Percentiles rank a stretch among this genome's conserved stretches.
Evolutionary conservation across 1,284 basidiomycete genomes (phyloP).

Genomic region (Veloporphyrellus conicus): DNA sequence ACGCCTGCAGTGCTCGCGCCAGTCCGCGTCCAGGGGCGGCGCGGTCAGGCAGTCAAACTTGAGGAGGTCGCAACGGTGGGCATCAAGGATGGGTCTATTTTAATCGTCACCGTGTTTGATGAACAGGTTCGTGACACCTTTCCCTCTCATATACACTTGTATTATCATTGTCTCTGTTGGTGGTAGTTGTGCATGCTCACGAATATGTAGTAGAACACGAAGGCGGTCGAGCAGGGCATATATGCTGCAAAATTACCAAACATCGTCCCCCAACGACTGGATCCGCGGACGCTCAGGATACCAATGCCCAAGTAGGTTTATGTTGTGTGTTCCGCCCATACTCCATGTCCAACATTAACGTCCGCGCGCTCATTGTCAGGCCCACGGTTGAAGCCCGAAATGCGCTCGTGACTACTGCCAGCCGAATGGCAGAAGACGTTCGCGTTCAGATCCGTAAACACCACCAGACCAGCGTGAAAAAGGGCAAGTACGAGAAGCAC

Average conservation of each 20-base stretch:
- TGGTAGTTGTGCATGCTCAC: conserved; percentile 2
- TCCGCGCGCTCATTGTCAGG: too few relatives aligned
- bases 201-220: conserved; percentile 55
- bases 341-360: background rate
- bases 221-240: conserved; percentile 66
- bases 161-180: background rate
- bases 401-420: conserved; percentile 50
- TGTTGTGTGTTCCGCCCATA: too few relatives aligned
- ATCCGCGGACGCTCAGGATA: conserved; percentile 66
- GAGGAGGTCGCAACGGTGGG: conserved; percentile 75
- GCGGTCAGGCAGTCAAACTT: conserved; percentile 41
- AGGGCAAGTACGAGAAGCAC: conserved; percentile 62
- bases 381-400: conserved; percentile 70
- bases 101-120: conserved; percentile 71
- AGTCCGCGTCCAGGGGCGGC: conserved; percentile 54
- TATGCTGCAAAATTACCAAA: conserved; percentile 68
- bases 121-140: conserved; percentile 52
- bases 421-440: conserved; percentile 63
- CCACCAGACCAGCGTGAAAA: conserved; percentile 61
- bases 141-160: too few relatives aligned
- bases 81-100: conserved; percentile 65
- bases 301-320: conserved; percentile 67
- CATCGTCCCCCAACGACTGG: conserved; percentile 64
- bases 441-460: conserved; percentile 68
- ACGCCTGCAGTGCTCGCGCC: conserved; percentile 67